phyloP scores from a whole-genome alignment of 495 filamentous ascomycete genomes.

The Neurospora africana region DNA sequence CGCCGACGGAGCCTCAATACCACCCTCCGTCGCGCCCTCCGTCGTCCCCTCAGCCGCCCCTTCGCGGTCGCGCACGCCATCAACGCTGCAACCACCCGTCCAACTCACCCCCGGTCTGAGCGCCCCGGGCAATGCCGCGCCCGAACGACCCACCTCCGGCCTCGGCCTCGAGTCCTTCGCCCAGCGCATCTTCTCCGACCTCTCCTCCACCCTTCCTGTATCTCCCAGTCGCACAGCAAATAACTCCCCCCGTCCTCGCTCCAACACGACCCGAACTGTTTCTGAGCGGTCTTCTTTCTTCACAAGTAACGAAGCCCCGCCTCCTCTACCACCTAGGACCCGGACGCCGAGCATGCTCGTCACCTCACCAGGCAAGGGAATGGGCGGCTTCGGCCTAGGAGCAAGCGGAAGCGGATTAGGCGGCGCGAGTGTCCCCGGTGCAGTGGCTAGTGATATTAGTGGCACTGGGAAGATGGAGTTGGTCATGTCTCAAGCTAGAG shows the following conservation, averaged over 20 bases:
- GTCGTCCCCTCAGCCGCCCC: background rate
- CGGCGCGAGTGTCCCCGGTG: constrained; percentile 1
- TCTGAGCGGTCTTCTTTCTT: background rate
- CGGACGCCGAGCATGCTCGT: background rate
- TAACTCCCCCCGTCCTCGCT: background rate
- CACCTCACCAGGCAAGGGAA: background rate
- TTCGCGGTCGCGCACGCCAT: background rate
- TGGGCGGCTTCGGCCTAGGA: background rate
- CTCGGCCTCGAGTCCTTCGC: constrained; percentile 41
- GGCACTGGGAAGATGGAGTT: background rate
- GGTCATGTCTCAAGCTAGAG: constrained; percentile 33
- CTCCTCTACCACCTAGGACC: background rate
- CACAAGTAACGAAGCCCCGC: background rate
- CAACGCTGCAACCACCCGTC: background rate
- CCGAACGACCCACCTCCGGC: constrained; percentile 27
- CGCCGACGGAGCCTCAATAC: constrained; percentile 25
- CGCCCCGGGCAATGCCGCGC: constrained; percentile 16
- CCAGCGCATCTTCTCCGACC: constrained; percentile 44
- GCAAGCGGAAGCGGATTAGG: background rate
- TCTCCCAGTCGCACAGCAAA: background rate
- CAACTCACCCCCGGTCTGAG: background rate
- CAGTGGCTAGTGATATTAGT: constrained; percentile 6
- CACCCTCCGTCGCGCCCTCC: background rate
- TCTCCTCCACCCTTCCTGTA: constrained; percentile 9
- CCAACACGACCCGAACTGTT: background rate